Evolutionary conservation across 495 filamentous ascomycete genomes (phyloP), one percentile per base, ranked within the genome.

Genomic region (Penicillium malachiteum): DNA sequence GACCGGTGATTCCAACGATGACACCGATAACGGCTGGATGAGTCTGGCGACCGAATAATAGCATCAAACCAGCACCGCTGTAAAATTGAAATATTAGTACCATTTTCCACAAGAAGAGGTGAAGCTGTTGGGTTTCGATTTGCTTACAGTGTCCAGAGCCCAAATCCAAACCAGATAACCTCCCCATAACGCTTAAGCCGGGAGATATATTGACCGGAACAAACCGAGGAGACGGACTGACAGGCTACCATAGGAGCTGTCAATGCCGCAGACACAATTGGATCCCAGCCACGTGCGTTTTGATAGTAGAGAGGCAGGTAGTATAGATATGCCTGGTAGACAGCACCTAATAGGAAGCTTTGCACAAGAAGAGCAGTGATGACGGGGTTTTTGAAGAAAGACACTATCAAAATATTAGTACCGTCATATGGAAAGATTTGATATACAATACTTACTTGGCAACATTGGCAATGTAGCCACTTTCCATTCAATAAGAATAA

Each of bases 401-500:
- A 68, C 39, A 85, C 78, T 73, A 41, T 12, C 14, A 7, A 30
- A 3, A 12, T 21, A 57, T 70, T 48, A 72, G 63, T 54, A 31
- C 26, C 8, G 12, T 37, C 35, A 10, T 37, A 12, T 31, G n/a
- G 4, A 17, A 26, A 26, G 26, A 51, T 44, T 3, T 11, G 5
- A 18, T 9, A 8, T 32, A 8, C 8, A 13, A 16, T 40, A 65
- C 73, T 51, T 76, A 83, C 79, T 56, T 50, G 82, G 82, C 65
- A 86, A 76, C 76, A 87, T 86, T 3, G 83, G 83, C 48, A 87
- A 66, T 9, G 70, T 51, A 4, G 83, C 79, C 42, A 80, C 65
- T 57, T 79, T 83, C 79, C 81, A 84, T 54, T 87, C 82, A 42
- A 81, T 76, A 7, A 84, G 57, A 18, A 81, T 51, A 57, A 85